Percentiles rank a stretch among this genome's conserved stretches.
Conservation (phyloP, 1,284 basidiomycete genomes). For the Cystobasidium sp. region DNA sequence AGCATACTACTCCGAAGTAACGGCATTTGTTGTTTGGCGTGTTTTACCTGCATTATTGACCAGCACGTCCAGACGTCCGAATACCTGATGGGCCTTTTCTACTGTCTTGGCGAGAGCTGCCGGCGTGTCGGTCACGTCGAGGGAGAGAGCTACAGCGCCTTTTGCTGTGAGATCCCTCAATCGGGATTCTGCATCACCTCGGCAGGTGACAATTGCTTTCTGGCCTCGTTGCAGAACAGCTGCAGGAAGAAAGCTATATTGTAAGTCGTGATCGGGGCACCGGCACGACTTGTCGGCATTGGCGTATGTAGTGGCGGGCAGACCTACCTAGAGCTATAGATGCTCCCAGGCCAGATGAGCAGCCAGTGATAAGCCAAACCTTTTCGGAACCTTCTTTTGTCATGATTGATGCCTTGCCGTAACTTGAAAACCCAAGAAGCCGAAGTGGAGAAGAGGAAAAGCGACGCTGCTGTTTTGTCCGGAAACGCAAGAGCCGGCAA, state of each 20-base stretch:
- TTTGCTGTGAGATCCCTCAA: constrained; percentile 7
- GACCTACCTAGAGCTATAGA: constrained; percentile 22
- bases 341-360: constrained; percentile 27
- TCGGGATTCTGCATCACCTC: constrained; percentile 26
- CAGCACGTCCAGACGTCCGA: constrained; percentile 28
- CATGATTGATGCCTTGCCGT: background rate
- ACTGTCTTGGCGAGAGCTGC: constrained; percentile 4
- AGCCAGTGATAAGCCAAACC: constrained; percentile 39
- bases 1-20: background rate
- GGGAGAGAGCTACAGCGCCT: constrained; percentile 25
- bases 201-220: constrained; percentile 29
- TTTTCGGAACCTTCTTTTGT: background rate
- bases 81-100: constrained; percentile 1
- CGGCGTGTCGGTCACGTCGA: constrained; percentile 32
- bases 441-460: no score
- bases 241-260: background rate
- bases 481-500: no score
- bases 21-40: background rate
- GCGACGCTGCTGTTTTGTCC: no score
- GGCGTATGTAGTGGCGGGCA: background rate
- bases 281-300: background rate
- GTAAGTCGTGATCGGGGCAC: background rate
- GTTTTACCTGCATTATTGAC: constrained; percentile 39
- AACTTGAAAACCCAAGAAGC: no score
- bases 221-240: constrained; percentile 19